These are phyloP conservation scores for Hyparrhenia diplandra DNA, from an alignment of 176 grass and related monocot genomes.

Conservation along the genomic window DNA sequence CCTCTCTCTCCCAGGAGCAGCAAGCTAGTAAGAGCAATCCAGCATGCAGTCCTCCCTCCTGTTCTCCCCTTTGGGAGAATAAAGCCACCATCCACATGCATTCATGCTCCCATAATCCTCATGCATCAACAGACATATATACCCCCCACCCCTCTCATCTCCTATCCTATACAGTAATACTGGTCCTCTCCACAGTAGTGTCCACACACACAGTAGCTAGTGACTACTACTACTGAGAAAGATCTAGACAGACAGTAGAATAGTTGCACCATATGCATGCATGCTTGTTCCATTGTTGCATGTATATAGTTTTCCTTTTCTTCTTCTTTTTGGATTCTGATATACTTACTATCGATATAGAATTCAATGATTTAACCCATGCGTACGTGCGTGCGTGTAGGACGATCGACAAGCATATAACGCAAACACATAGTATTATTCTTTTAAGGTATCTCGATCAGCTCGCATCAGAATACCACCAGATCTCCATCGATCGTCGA, in stretches of 20 bases:
- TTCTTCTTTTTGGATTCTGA: background rate
- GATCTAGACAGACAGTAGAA: background rate
- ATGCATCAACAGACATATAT: background rate
- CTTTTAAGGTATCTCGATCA: background rate
- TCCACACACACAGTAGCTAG: background rate
- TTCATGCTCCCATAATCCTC: conserved; percentile 17
- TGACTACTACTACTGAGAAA: background rate
- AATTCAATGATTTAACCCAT: conserved; percentile 13
- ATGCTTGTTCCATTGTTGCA: background rate
- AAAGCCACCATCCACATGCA: conserved; percentile 56
- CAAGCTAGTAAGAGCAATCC: background rate
- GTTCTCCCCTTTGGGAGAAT: conserved; percentile 53
- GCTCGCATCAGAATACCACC: background rate
- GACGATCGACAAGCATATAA: background rate
- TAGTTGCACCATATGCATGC: background rate
- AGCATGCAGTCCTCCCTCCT: background rate
- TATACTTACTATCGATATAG: background rate
- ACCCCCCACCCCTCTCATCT: too few relatives aligned
- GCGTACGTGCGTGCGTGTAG: background rate
- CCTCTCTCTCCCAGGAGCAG: background rate
- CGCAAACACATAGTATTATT: background rate
- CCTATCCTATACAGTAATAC: too few relatives aligned
- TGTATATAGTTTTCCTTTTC: background rate
- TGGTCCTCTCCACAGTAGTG: background rate
- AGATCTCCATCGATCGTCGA: background rate